Base-by-base conservation (phyloP, 805 yeast species). In the Ogataea nitratoaversa region DNA sequence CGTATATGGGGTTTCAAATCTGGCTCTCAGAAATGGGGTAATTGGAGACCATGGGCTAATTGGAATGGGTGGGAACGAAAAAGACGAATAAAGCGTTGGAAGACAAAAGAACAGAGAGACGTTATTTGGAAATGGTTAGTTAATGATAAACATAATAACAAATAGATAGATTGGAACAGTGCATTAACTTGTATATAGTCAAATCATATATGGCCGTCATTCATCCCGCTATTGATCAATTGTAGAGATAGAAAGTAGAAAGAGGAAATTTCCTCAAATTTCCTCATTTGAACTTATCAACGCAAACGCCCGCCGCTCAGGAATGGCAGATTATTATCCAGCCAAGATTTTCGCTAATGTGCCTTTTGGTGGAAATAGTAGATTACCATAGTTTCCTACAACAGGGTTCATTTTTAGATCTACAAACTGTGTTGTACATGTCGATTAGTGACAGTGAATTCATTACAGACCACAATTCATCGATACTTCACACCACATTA, bases 61-160 rank as follows among this genome's bases (percentile, higher is more conserved):
- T 36, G 41, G 40, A 32, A 29, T 9, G 19, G 25, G 2, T 30
- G 23, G 22, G 29, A 13, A 27, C 29, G 29, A 9, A 14, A 14
- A 13, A 27, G 14, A 27, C 16, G 18, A 12, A 25, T 12, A 5
- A 37, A 29, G 19, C 28, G 32, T 12, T 19, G 36, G 28, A 36
- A 34, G 19, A 17, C 36, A n/a, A 45, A 45, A 16, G 36, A 43
- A 19, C 51, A 71, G 33, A 57, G 75, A 45, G 78, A 74, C 32
- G 56, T 72, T 41, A 69, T 72, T 4, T 74, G 80, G 80, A 72
- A 70, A 44, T 76, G 82, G 82, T 57, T 76, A 23, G 66, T 71
- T 8, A 69, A 72, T 28, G 76, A 71, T 42, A 68, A 69, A 38
- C 44, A 30, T 13, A 30, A 36, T 30, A 22, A 24, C n/a, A 23